Percentiles rank a stretch among this genome's conserved stretches.
These are phyloP conservation scores for Cenchrus purpureus DNA, from an alignment of 176 grass and related monocot genomes.

Conservation along the genomic window DNA sequence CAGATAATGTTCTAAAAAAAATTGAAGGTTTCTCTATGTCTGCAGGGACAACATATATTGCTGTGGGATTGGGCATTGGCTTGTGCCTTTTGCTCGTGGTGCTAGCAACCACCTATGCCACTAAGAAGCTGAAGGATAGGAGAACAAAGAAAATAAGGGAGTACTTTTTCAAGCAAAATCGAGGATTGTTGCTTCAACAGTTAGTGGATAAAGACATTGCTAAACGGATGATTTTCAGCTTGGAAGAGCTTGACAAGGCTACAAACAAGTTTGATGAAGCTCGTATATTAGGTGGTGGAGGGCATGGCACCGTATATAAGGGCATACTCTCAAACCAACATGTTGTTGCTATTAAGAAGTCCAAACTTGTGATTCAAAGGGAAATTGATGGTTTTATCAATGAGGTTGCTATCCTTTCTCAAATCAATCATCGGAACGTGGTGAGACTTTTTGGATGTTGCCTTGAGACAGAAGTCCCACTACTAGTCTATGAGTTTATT, in stretches of 20 bases:
- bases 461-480: slow-evolving; percentile 58
- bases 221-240: slow-evolving; percentile 51
- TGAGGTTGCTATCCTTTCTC: slow-evolving; percentile 59
- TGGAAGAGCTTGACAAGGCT: slow-evolving; percentile 54
- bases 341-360: slow-evolving; percentile 60
- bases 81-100: slow-evolving; percentile 44
- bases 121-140: slow-evolving; percentile 15
- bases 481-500: slow-evolving; percentile 63
- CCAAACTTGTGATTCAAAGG: slow-evolving; percentile 43
- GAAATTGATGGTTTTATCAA: slow-evolving; percentile 66
- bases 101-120: slow-evolving; percentile 23
- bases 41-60: neutral
- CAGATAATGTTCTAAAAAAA: too few species aligned
- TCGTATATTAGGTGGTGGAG: slow-evolving; percentile 48
- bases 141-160: slow-evolving; percentile 40
- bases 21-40: neutral
- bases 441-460: slow-evolving; percentile 66
- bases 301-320: slow-evolving; percentile 52
- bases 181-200: slow-evolving; percentile 49
- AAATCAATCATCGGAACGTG: slow-evolving; percentile 58
- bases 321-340: slow-evolving; percentile 53
- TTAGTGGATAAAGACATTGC: slow-evolving; percentile 55
- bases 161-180: slow-evolving; percentile 57
- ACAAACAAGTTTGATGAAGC: slow-evolving; percentile 50
- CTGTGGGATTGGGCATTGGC: slow-evolving; percentile 16